Evolutionary conservation across 2,329 filamentous ascomycete species (phyloP).

Genomic region (Cladorrhinum sp.): DNA sequence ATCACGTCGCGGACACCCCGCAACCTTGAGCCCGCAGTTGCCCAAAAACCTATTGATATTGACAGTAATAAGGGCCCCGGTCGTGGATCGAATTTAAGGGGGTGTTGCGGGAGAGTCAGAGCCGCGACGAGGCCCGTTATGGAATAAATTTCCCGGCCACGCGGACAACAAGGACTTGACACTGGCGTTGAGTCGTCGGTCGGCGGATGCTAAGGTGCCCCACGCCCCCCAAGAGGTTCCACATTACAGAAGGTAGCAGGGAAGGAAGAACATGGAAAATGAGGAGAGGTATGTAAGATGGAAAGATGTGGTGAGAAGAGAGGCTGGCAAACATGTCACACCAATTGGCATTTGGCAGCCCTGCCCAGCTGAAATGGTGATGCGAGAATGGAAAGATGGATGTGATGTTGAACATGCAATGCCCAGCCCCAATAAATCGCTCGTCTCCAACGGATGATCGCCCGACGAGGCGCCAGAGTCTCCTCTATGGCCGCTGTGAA

Average conservation of each 20-base stretch:
- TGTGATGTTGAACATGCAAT: too few relatives aligned
- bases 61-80: not conserved
- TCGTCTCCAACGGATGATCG: not conserved
- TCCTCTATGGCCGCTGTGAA: conserved; percentile 3
- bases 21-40: too few relatives aligned
- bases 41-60: too few relatives aligned
- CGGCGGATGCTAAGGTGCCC: not conserved
- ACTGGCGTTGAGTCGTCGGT: not conserved
- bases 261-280: not conserved
- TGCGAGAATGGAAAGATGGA: not conserved
- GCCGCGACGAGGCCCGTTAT: conserved; percentile 33
- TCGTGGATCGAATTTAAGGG: not conserved
- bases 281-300: not conserved
- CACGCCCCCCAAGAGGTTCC: too few relatives aligned
- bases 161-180: conserved; percentile 31
- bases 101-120: conserved; percentile 18
- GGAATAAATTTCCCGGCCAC: conserved; percentile 33
- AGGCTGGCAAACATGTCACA: not conserved
- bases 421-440: not conserved
- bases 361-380: not conserved
- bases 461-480: not conserved
- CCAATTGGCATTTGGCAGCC: not conserved
- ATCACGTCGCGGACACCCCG: too few relatives aligned
- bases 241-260: not conserved
- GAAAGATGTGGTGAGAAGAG: too few relatives aligned